phyloP scores from a whole-genome alignment of 1,139 yeast genomes.

The Geotrichum reessii region DNA sequence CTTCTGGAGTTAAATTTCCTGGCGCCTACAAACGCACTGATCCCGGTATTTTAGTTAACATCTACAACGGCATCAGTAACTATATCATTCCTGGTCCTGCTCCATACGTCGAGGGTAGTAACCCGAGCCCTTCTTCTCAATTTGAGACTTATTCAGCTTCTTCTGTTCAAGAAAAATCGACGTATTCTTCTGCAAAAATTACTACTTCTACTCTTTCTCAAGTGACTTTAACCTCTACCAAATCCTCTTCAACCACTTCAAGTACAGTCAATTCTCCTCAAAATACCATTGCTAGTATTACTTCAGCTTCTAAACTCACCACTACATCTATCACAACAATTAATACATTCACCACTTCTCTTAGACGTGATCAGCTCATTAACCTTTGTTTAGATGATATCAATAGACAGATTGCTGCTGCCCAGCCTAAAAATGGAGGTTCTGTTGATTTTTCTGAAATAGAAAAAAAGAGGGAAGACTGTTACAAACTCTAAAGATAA shows the following conservation, averaged over 20 bases:
- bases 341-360: background rate
- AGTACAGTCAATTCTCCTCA: too few species aligned
- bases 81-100: slow-evolving; percentile 18
- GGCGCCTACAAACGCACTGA: slow-evolving; percentile 19
- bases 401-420: background rate
- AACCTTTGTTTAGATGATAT: background rate
- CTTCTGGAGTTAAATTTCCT: slow-evolving; percentile 20
- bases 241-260: too few species aligned
- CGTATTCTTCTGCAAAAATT: too few species aligned
- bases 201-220: too few species aligned
- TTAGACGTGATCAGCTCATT: too few species aligned
- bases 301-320: background rate
- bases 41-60: slow-evolving; percentile 18
- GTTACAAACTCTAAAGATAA: too few species aligned
- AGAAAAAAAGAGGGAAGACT: background rate
- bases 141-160: background rate
- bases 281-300: too few species aligned
- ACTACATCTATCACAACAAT: background rate
- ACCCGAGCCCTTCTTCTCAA: background rate
- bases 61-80: slow-evolving; percentile 11
- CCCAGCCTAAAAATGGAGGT: slow-evolving; percentile 3
- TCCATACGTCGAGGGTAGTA: slow-evolving; percentile 10
- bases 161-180: too few species aligned
- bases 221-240: too few species aligned
- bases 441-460: background rate